phyloP scores from a whole-genome alignment of 2,329 filamentous ascomycete species.

The Microcyclospora pomicola region DNA sequence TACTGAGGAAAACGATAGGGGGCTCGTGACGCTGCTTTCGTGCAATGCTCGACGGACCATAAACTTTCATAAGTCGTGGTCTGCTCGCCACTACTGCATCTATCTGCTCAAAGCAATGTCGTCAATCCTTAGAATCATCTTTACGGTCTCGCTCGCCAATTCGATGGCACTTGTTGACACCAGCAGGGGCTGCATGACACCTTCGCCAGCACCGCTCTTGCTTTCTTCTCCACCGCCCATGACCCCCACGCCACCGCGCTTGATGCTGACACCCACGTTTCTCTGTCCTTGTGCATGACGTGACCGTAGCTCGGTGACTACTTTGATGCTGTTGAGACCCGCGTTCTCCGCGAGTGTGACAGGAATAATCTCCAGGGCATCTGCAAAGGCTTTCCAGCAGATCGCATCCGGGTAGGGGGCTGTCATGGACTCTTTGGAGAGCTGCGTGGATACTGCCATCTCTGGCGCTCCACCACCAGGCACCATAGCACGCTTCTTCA shows the following conservation, averaged over 20 bases:
- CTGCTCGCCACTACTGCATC: too few species aligned
- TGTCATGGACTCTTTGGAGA: conserved; percentile 68
- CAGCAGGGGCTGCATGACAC: conserved; percentile 86
- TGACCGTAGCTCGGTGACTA: conserved; percentile 89
- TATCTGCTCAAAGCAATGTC: conserved; percentile 43
- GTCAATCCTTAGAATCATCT: conserved; percentile 70
- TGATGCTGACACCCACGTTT: conserved; percentile 95
- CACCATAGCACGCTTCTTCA: conserved; percentile 99
- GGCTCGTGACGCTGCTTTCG: too few species aligned
- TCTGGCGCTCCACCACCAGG: conserved; percentile 93
- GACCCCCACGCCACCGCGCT: conserved; percentile 89
- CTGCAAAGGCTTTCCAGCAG: conserved; percentile 98
- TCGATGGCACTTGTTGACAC: conserved; percentile 97
- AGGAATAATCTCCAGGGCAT: conserved; percentile 92
- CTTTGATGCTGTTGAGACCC: conserved; percentile 95
- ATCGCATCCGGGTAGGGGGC: conserved; percentile 87
- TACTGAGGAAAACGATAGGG: too few species aligned
- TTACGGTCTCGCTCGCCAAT: conserved; percentile 93
- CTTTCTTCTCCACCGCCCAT: conserved; percentile 54
- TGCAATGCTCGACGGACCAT: too few species aligned
- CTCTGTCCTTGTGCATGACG: conserved; percentile 89
- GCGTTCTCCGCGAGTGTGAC: conserved; percentile 96
- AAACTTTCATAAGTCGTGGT: too few species aligned
- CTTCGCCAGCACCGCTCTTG: conserved; percentile 18
- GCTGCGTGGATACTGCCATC: conserved; percentile 83